Evolutionary conservation across 306 rosid genomes (phyloP), one percentile per base, ranked within the genome.

Genomic region (Cicer pinnatifidum): DNA sequence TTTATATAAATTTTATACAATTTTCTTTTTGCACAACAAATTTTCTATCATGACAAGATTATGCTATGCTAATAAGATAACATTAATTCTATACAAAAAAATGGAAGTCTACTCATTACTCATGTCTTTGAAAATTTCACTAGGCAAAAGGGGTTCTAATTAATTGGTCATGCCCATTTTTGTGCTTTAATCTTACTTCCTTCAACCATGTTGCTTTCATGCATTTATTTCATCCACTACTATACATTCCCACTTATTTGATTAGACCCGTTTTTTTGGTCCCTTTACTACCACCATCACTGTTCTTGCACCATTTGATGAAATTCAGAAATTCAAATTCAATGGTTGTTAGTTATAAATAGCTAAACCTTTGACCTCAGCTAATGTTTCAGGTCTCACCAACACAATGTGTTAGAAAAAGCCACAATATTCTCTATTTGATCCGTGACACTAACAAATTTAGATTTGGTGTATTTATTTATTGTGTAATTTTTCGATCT

Each of bases 81-180:
- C 62, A 9, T 41, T 80, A 84, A 83, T 80, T 61, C 64, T 76
- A 69, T 74, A 59, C 35, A 65, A 20, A 20, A 57, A 11, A 44
- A 76, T 87, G 85, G 83, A 85, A 82, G 81, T 80, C 78, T 82
- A 84, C 86, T 84, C 83, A 77, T 75, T 79, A 43, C 52, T 20
- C 74, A 28, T 77, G 75, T 80, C 58, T 57, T 64, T 1, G 66
- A 62, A 41, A 74, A 40, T 11, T 13, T 43, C 51, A 53, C 43
- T 23, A 40, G 54, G 65, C 61, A 38, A 79, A 28, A 23, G 15
- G 64, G 41, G 39, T 66, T 71, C 73, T 62, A 45, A 40, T 53
- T 56, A 45, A 40, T 60, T 61, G 82, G 80, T 44, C 54, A 33
- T 35, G 41, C 69, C 13, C 15, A 56, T 37, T 15, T 65, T 16